Evolutionary conservation across 2,329 filamentous ascomycete genomes (phyloP), one percentile per base, ranked within the genome.

Genomic region (Neopestalotiopsis rosae): DNA sequence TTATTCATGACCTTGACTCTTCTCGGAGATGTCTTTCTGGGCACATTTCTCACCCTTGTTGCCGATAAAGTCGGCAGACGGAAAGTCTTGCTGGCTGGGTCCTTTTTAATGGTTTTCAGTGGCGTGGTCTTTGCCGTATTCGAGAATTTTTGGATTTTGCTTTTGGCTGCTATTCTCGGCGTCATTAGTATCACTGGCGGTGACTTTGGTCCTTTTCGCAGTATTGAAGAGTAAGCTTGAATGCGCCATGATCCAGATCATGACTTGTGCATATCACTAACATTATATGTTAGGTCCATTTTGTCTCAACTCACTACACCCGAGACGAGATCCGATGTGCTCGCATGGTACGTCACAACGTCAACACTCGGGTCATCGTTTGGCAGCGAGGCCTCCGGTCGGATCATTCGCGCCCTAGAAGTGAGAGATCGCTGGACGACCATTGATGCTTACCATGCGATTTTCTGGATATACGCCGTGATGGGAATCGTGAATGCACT

Each of bases 201-300:
- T 17, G 90, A 92, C 72, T 91, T 92, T 74, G 90, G 90, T 0
- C 90, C 90, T 0, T 92, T 92, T 72, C 82, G 90, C 49, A 88
- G 88, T 3, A 88, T 92, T 40, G 90, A 92, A 75, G 90, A 92
- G 81, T 78, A 52, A 49, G 76, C 71, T 3, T 4, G 42, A 3
- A 13, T 10, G 42, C 62, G 17, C 59, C 24, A 5, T 32, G 12
- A 12, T 42, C 4, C 6, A 0, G 0, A 45, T 49, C 5, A 28
- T 6, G 5, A 13, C 14, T 14, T 30, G 13, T 13, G 5, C 24
- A 17, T 42, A 13, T 28, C 14, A 14, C 61, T 72, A 72, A 42
- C 73, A 61, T 58, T 28, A 57, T 5, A 49, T 9, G 5, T 17
- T 57, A 77, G 75, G 70, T 89, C 87, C 0, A 88, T 87, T 42